Percentiles rank a stretch among this genome's conserved stretches.
Conservation (phyloP, 192 early-diverging fungal genomes). For the Umbelopsis sp. region DNA sequence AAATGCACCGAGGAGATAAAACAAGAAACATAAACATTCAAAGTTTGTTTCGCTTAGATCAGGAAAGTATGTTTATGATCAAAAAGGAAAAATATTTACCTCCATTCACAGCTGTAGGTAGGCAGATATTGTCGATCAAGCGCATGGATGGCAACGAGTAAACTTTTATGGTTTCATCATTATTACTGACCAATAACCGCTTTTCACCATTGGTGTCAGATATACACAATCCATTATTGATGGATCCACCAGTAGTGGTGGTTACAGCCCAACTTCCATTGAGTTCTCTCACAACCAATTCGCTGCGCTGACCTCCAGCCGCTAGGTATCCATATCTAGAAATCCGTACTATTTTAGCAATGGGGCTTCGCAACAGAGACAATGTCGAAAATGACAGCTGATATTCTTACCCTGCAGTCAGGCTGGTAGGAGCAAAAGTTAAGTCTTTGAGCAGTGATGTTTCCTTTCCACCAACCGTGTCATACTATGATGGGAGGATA, state of each 20-base stretch:
- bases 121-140: conserved; percentile 71
- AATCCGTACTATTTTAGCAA: neutral
- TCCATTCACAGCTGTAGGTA: conserved; percentile 92
- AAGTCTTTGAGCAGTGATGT: conserved; percentile 71
- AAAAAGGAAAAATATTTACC: conserved; percentile 28
- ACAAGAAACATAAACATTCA: conserved; percentile 18
- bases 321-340: conserved; percentile 80
- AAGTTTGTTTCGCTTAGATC: neutral
- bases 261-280: conserved; percentile 56
- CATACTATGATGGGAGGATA: conserved; percentile 53
- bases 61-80: neutral
- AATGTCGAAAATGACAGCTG: neutral
- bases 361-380: no score
- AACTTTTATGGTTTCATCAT: conserved; percentile 92
- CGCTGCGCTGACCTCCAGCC: conserved; percentile 87
- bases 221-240: conserved; percentile 88
- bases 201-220: conserved; percentile 58
- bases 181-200: conserved; percentile 88
- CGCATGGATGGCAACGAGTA: conserved; percentile 81
- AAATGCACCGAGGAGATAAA: conserved; percentile 1
- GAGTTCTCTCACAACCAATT: conserved; percentile 76
- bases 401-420: conserved; percentile 62
- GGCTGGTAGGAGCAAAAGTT: conserved; percentile 76
- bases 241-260: conserved; percentile 66
- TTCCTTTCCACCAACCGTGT: conserved; percentile 51